These are phyloP conservation scores for Mariannaea sp. DNA, from an alignment of 2,329 filamentous ascomycete species.

Conservation along the genomic window DNA sequence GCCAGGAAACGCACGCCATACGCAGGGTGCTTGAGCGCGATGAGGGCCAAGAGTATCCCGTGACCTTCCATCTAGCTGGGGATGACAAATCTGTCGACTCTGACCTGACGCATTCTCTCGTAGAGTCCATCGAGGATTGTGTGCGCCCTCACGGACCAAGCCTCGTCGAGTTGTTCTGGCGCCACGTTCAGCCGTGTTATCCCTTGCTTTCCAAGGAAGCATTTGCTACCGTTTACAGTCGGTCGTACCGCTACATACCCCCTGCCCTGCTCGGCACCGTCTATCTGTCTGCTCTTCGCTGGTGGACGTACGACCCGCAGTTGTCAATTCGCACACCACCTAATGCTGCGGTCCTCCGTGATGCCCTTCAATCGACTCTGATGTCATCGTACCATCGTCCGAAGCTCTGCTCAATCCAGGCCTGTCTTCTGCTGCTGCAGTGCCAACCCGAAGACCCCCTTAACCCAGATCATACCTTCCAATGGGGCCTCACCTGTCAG, in stretches of 20 bases:
- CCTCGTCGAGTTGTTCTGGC: conserved; percentile 66
- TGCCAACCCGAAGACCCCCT: conserved; percentile 41
- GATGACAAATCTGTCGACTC: conserved; percentile 39
- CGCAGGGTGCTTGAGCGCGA: conserved; percentile 59
- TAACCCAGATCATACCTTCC: conserved; percentile 42
- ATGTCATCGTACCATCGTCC: conserved; percentile 39
- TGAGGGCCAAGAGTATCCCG: conserved; percentile 39
- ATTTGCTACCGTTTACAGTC: conserved; percentile 57
- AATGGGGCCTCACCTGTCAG: conserved; percentile 50
- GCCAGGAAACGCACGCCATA: conserved; percentile 66
- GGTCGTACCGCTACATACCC: conserved; percentile 56
- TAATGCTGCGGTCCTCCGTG: conserved; percentile 33
- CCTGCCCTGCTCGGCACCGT: conserved; percentile 59
- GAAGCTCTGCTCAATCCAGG: conserved; percentile 40
- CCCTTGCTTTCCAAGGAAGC: conserved; percentile 59
- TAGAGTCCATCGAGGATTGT: conserved; percentile 58
- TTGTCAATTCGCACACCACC: conserved; percentile 37
- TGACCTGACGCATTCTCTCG: conserved; percentile 32
- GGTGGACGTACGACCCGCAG: conserved; percentile 54
- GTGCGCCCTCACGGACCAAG: conserved; percentile 63
- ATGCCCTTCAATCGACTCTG: conserved; percentile 32
- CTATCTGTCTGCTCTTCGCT: conserved; percentile 59
- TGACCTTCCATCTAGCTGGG: conserved; percentile 42
- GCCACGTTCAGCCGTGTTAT: conserved; percentile 59
- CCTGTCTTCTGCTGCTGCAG: conserved; percentile 37